phyloP scores from a whole-genome alignment of 2,329 filamentous ascomycete genomes.

The Calcarisporium arbuscula region DNA sequence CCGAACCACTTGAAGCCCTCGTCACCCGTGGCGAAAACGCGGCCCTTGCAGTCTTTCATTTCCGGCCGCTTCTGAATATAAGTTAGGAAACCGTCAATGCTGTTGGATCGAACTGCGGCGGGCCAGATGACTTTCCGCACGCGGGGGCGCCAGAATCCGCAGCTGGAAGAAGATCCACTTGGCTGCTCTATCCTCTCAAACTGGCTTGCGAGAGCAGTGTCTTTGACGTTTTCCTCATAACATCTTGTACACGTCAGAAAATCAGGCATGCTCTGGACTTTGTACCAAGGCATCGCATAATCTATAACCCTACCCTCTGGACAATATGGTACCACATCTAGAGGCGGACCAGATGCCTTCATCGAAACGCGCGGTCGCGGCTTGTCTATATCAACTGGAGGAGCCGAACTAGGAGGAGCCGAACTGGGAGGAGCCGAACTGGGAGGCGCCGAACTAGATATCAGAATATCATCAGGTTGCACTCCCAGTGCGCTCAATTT shows the following conservation, averaged over 20 bases:
- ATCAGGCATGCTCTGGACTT: slow-evolving; percentile 16
- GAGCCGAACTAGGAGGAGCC: no score
- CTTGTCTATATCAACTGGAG: no score
- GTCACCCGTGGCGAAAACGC: slow-evolving; percentile 9
- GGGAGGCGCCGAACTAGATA: no score
- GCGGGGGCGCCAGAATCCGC: slow-evolving; percentile 22
- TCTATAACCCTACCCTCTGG: slow-evolving; percentile 19
- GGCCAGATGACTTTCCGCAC: slow-evolving; percentile 28
- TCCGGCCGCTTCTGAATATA: slow-evolving; percentile 22
- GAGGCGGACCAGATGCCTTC: slow-evolving; percentile 16
- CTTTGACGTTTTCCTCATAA: slow-evolving; percentile 29
- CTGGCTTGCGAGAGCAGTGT: slow-evolving; percentile 18
- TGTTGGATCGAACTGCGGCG: slow-evolving; percentile 19
- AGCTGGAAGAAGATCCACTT: slow-evolving; percentile 23
- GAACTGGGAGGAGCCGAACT: no score
- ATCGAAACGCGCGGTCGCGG: no score
- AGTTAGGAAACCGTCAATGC: slow-evolving; percentile 15
- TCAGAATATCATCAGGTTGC: no score
- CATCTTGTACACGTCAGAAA: slow-evolving; percentile 36
- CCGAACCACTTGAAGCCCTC: slow-evolving; percentile 26
- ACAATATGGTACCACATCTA: slow-evolving; percentile 20
- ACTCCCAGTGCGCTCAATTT: no score
- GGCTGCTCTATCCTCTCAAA: slow-evolving; percentile 22
- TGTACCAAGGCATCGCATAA: slow-evolving; percentile 27
- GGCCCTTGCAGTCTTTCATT: slow-evolving; percentile 23